phyloP scores from a whole-genome alignment of 208 protist species.

The Willaertia magna region DNA sequence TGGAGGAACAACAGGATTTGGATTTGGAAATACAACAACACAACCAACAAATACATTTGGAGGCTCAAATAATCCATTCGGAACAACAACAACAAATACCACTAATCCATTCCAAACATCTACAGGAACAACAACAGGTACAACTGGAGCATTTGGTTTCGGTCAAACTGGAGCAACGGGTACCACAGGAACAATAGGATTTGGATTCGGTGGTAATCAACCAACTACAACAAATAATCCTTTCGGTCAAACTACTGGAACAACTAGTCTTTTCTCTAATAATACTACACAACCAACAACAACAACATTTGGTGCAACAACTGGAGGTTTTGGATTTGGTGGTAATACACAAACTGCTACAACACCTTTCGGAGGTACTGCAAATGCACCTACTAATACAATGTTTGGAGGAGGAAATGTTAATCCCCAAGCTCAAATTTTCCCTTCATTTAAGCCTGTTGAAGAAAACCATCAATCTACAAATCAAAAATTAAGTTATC shows the following conservation, averaged over 20 bases:
- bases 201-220: too few relatives aligned
- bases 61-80: too few relatives aligned
- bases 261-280: neutral
- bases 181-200: too few relatives aligned
- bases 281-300: neutral
- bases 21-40: too few relatives aligned
- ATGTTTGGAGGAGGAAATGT: neutral
- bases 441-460: neutral
- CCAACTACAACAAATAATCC: too few relatives aligned
- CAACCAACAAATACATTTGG: too few relatives aligned
- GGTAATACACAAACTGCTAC: neutral
- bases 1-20: too few relatives aligned
- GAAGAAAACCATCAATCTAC: neutral
- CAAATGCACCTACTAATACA: neutral
- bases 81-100: too few relatives aligned
- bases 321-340: neutral
- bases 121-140: too few relatives aligned
- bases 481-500: neutral
- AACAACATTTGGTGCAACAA: neutral
- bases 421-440: neutral
- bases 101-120: too few relatives aligned
- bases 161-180: too few relatives aligned
- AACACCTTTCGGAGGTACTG: neutral
- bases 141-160: too few relatives aligned
- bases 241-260: neutral